phyloP scores from a whole-genome alignment of 2,329 filamentous ascomycete species.

The Mycogone perniciosa region DNA sequence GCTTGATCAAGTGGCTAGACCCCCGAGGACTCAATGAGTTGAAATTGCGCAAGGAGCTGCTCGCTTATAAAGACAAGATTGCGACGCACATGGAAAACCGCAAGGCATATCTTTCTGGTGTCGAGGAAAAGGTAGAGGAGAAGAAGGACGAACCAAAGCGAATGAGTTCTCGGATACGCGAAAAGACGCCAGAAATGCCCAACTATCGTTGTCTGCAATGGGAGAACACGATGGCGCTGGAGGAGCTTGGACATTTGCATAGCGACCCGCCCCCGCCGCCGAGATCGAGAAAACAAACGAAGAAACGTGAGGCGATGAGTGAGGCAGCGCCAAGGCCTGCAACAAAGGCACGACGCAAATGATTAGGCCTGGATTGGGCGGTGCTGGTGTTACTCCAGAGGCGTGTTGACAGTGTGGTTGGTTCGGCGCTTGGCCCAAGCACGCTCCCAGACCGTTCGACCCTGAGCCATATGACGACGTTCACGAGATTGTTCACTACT shows the following conservation, averaged over 20 bases:
- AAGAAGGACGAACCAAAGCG: slow-evolving; percentile 36
- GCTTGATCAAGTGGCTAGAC: slow-evolving; percentile 82
- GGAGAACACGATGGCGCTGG: slow-evolving; percentile 51
- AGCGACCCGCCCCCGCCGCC: slow-evolving; percentile 48
- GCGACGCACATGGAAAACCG: slow-evolving; percentile 74
- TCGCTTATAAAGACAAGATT: slow-evolving; percentile 70
- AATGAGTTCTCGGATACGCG: slow-evolving; percentile 40
- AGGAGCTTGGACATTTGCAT: slow-evolving; percentile 53
- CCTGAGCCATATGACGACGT: no score
- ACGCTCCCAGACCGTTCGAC: background rate
- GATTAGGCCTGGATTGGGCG: background rate
- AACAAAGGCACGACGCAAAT: slow-evolving; percentile 24
- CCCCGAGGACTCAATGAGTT: slow-evolving; percentile 78
- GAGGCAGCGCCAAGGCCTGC: slow-evolving; percentile 24
- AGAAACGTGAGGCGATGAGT: slow-evolving; percentile 42
- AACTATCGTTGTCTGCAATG: slow-evolving; percentile 46
- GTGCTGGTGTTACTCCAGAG: background rate
- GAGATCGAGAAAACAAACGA: slow-evolving; percentile 43
- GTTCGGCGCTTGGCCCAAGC: background rate
- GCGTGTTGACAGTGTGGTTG: background rate
- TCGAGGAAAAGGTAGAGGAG: slow-evolving; percentile 31
- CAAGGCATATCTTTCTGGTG: slow-evolving; percentile 55
- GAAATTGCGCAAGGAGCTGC: slow-evolving; percentile 81
- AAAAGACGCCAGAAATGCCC: slow-evolving; percentile 41
- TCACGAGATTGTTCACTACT: background rate